phyloP scores from a whole-genome alignment of 495 filamentous ascomycete species.

The Tuber aestivum region DNA sequence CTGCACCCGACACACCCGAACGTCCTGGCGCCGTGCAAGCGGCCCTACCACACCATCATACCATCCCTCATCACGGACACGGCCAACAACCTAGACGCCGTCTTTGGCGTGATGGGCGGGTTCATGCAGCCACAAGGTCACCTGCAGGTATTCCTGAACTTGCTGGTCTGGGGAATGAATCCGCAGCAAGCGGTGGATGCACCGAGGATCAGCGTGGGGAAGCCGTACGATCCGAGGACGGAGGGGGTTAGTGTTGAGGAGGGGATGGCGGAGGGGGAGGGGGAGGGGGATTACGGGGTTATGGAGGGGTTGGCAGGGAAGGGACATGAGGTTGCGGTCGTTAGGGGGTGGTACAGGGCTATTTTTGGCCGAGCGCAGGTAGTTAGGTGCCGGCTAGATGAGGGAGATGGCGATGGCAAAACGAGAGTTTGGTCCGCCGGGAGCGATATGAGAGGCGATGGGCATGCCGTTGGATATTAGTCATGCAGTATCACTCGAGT shows the following conservation, averaged over 20 bases:
- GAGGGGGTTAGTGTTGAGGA: slow-evolving; percentile 72
- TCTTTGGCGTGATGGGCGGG: slow-evolving; percentile 95
- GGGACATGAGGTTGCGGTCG: slow-evolving; percentile 68
- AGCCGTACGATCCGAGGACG: slow-evolving; percentile 45
- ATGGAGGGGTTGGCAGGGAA: slow-evolving; percentile 59
- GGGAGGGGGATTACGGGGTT: slow-evolving; percentile 46
- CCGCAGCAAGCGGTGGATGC: slow-evolving; percentile 89
- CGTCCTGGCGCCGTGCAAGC: slow-evolving; percentile 67
- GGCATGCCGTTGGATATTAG: slow-evolving; percentile 45
- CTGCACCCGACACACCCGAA: slow-evolving; percentile 68
- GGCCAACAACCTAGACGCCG: slow-evolving; percentile 66
- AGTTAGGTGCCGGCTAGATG: slow-evolving; percentile 62
- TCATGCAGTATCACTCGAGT: neutral
- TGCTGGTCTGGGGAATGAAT: slow-evolving; percentile 74
- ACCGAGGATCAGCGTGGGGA: slow-evolving; percentile 74
- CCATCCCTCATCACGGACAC: slow-evolving; percentile 79
- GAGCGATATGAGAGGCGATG: slow-evolving; percentile 85
- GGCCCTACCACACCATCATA: slow-evolving; percentile 97
- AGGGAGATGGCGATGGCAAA: slow-evolving; percentile 65
- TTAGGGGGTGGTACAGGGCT: slow-evolving; percentile 59
- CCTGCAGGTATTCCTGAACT: slow-evolving; percentile 87
- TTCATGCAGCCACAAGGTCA: slow-evolving; percentile 99
- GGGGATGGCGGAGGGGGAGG: slow-evolving; percentile 59
- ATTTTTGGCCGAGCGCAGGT: slow-evolving; percentile 90
- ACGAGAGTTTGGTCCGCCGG: slow-evolving; percentile 71